phyloP scores from a whole-genome alignment of 1,284 basidiomycete species.

The Vanrija pseudolonga region DNA sequence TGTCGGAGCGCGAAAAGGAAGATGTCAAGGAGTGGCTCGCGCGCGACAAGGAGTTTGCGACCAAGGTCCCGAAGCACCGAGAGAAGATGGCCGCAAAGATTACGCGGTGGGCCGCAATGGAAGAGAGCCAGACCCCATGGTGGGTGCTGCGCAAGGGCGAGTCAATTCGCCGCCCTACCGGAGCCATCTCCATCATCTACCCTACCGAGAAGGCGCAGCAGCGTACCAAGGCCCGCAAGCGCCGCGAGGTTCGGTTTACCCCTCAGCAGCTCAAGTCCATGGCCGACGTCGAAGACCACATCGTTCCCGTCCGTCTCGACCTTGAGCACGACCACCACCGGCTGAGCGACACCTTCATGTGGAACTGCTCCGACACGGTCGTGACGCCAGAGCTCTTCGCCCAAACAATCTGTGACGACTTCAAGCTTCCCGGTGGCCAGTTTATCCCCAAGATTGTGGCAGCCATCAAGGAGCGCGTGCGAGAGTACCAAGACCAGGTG shows the following conservation, averaged over 20 bases:
- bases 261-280: constrained; percentile 46
- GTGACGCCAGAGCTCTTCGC: constrained; percentile 89
- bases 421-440: constrained; percentile 62
- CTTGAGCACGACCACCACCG: constrained; percentile 86
- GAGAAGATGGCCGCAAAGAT: constrained; percentile 34
- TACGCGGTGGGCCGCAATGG: constrained; percentile 50
- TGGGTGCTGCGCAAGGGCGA: constrained; percentile 42
- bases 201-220: constrained; percentile 50
- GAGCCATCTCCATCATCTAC: constrained; percentile 66
- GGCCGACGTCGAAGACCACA: constrained; percentile 49
- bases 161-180: constrained; percentile 30
- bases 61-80: constrained; percentile 41
- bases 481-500: constrained; percentile 52
- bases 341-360: constrained; percentile 93
- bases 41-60: constrained; percentile 53
- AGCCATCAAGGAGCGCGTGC: constrained; percentile 83
- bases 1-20: constrained; percentile 54
- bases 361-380: constrained; percentile 91
- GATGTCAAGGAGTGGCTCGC: constrained; percentile 57
- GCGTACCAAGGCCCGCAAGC: constrained; percentile 53
- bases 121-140: constrained; percentile 49
- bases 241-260: constrained; percentile 56
- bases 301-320: constrained; percentile 91
- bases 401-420: constrained; percentile 86
- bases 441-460: constrained; percentile 75